Evolutionary conservation across 1,284 basidiomycete species (phyloP).

Genomic region (Moesziomyces sp.): DNA sequence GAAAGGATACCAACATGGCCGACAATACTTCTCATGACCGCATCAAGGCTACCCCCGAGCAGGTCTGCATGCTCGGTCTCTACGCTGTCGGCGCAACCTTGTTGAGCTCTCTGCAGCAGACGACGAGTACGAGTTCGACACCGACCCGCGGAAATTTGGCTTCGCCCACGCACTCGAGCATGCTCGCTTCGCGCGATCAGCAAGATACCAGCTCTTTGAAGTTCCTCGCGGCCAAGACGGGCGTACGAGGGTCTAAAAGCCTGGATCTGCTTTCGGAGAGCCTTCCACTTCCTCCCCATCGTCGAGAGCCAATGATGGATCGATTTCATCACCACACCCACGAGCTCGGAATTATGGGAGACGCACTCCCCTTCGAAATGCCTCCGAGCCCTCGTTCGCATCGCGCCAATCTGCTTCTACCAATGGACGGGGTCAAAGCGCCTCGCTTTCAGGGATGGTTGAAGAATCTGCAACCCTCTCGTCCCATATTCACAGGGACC

Average conservation of each 20-base stretch:
- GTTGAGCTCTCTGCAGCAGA: conserved; percentile 5
- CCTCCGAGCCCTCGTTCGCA: conserved; percentile 15
- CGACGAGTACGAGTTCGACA: neutral
- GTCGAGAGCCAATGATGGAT: neutral
- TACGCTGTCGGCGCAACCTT: conserved; percentile 21
- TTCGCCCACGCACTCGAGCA: too few relatives aligned
- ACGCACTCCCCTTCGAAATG: conserved; percentile 3
- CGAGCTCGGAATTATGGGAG: conserved; percentile 17
- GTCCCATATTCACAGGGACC: neutral
- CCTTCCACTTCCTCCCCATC: neutral
- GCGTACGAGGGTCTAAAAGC: conserved; percentile 4
- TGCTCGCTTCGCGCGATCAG: too few relatives aligned
- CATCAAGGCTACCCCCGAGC: conserved; percentile 8
- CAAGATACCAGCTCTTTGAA: too few relatives aligned
- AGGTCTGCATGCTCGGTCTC: conserved; percentile 21
- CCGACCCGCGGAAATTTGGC: too few relatives aligned
- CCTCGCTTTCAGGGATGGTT: conserved; percentile 7
- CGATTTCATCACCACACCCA: conserved; percentile 11
- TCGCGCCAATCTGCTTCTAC: neutral
- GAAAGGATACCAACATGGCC: neutral
- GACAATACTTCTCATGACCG: neutral
- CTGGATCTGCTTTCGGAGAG: conserved; percentile 6
- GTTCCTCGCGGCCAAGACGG: neutral
- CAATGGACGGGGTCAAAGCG: conserved; percentile 4
- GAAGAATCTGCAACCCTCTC: conserved; percentile 7